Conservation (phyloP, 768 basidiomycete genomes). For the Kwoniella dendrophila region DNA sequence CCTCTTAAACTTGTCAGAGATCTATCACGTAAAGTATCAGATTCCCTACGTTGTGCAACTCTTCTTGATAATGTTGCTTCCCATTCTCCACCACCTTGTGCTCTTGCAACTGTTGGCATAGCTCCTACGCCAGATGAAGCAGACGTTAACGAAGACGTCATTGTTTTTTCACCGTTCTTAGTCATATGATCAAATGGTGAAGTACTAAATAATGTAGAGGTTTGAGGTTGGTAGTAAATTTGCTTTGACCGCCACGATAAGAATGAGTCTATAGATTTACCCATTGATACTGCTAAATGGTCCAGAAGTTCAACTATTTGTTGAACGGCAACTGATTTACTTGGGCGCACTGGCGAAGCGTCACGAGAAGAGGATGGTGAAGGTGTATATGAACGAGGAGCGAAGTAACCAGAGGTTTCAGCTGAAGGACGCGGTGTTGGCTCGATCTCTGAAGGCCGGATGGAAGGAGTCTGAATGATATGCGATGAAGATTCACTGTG, state of each 20-base stretch:
- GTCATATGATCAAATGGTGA: neutral
- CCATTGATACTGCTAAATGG: neutral
- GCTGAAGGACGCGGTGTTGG: constrained; percentile 21
- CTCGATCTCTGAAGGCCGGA: constrained; percentile 7
- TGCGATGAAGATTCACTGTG: neutral
- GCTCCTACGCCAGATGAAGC: constrained; percentile 19
- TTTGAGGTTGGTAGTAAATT: neutral
- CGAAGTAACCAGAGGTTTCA: constrained; percentile 18
- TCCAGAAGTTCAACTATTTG: neutral
- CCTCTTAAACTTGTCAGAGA: neutral
- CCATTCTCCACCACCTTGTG: constrained; percentile 49
- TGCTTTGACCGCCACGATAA: constrained; percentile 10
- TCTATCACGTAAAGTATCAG: constrained; percentile 6
- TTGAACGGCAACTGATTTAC: neutral
- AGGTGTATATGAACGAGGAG: constrained; percentile 7
- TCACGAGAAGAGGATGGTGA: constrained; percentile 2
- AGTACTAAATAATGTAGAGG: neutral
- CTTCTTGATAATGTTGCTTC: constrained; percentile 44
- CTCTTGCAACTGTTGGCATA: constrained; percentile 45
- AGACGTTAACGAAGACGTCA: constrained; percentile 23
- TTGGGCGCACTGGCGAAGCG: constrained; percentile 2
- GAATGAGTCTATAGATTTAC: constrained; percentile 13
- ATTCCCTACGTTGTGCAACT: constrained; percentile 39
- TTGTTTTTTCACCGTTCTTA: neutral
- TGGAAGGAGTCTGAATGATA: neutral